Conservation (phyloP, 2,329 filamentous ascomycete genomes). For the Zymoseptoria tritici region DNA sequence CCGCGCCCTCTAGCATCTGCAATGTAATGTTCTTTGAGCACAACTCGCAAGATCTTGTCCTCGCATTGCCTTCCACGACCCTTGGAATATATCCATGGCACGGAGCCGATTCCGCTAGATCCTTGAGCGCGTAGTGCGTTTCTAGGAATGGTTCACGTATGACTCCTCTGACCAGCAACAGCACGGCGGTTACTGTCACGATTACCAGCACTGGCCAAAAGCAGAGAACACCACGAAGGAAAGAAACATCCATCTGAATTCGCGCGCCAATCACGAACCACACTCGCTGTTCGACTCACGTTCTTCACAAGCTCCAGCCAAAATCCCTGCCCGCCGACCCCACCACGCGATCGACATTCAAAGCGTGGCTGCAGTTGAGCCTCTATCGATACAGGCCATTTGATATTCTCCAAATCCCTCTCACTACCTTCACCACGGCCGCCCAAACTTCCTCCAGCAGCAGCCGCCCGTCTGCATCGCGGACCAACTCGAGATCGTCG, state of each 20-base stretch:
- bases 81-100: background rate
- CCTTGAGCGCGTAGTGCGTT: background rate
- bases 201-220: background rate
- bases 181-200: background rate
- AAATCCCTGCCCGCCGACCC: background rate
- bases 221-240: background rate
- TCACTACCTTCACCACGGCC: constrained; percentile 9
- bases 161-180: background rate
- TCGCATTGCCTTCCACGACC: background rate
- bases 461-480: constrained; percentile 5
- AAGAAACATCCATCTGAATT: background rate
- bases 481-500: constrained; percentile 6
- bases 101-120: background rate
- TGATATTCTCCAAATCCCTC: background rate
- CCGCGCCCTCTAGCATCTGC: no score
- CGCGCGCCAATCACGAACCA: background rate
- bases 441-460: constrained; percentile 11
- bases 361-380: background rate
- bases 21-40: no score
- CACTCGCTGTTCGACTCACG: background rate
- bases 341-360: background rate
- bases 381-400: background rate
- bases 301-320: background rate
- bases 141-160: background rate
- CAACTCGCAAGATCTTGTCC: no score